Percentiles rank a stretch among this genome's conserved stretches.
Evolutionary conservation across 139 green algal species (phyloP).

Genomic region (Closterium sp.): DNA sequence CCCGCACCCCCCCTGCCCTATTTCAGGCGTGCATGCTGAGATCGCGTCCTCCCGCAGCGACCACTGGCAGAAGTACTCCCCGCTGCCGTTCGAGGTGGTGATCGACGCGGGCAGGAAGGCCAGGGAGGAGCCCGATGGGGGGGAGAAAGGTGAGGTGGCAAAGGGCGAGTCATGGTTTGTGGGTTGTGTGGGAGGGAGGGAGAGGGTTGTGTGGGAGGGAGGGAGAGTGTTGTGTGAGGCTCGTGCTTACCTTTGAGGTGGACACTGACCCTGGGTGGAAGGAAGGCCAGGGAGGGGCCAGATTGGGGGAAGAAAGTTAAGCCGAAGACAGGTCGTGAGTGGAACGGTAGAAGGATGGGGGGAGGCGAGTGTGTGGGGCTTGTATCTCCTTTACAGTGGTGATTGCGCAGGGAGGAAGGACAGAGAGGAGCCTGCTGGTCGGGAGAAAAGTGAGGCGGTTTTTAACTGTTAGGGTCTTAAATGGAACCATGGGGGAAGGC

Average conservation of each 20-base stretch:
- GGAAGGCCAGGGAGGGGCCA: background rate
- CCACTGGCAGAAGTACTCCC: slow-evolving; percentile 5
- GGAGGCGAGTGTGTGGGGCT: no score
- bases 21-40: background rate
- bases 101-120: slow-evolving; percentile 28
- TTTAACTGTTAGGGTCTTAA: no score
- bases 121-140: slow-evolving; percentile 28
- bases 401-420: slow-evolving; percentile 26
- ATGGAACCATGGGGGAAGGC: no score
- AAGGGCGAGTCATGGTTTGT: no score
- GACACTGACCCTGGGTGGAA: background rate
- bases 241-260: no score
- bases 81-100: background rate
- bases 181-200: background rate
- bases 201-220: background rate
- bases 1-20: no score
- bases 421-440: slow-evolving; percentile 25
- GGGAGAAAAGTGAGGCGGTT: no score
- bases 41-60: background rate
- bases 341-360: no score
- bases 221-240: no score
- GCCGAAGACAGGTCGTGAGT: no score
- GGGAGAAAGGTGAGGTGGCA: background rate
- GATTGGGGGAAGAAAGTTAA: background rate
- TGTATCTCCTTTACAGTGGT: slow-evolving; percentile 18